Percentiles rank a stretch among this genome's conserved stretches.
Conservation (phyloP, 441 rosid genomes). For the Dalechampia spathulata region DNA sequence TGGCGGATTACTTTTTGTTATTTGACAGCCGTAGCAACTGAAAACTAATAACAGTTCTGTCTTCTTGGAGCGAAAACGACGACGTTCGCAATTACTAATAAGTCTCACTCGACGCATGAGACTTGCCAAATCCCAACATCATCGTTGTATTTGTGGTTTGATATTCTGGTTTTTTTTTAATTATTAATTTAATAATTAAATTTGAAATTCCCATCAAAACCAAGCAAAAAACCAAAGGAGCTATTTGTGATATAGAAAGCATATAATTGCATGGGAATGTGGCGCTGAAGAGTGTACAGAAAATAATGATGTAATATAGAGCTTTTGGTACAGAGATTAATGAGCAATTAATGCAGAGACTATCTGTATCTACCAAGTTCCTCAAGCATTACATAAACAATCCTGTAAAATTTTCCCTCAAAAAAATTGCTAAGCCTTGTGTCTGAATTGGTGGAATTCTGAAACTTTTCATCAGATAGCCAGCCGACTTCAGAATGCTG, state of each 20-base stretch:
- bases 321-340: conserved; percentile 11
- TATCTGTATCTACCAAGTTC: conserved; percentile 8
- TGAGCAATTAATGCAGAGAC: too few species aligned
- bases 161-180: too few species aligned
- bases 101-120: neutral
- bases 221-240: too few species aligned
- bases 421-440: neutral
- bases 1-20: too few species aligned
- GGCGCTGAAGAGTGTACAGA: conserved; percentile 18
- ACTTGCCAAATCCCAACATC: neutral
- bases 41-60: too few species aligned
- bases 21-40: too few species aligned
- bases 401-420: conserved; percentile 13
- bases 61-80: too few species aligned
- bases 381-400: neutral
- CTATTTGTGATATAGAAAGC: neutral
- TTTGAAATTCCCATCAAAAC: too few species aligned
- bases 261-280: too few species aligned
- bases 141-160: too few species aligned
- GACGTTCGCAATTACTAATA: too few species aligned
- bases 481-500: neutral
- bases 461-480: conserved; percentile 2
- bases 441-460: neutral
- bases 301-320: conserved; percentile 8
- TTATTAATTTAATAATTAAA: too few species aligned